phyloP scores from a whole-genome alignment of 495 filamentous ascomycete genomes.

The Pyronema omphalodes region DNA sequence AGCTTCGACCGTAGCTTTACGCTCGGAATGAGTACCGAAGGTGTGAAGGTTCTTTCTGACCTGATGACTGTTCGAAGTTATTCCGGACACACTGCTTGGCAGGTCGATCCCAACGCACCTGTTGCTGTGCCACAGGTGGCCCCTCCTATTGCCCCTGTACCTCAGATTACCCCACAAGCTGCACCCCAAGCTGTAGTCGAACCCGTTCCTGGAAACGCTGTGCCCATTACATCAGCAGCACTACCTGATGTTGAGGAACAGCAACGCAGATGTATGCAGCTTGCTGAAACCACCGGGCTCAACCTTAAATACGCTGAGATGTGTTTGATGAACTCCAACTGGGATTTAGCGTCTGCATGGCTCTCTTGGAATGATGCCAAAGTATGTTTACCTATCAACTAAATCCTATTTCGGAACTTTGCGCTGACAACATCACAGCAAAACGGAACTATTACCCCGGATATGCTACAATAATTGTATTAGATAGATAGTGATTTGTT shows the following conservation, averaged over 20 bases:
- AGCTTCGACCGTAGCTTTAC: constrained; percentile 77
- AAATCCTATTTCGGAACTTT: too few species aligned
- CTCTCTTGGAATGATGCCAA: constrained; percentile 44
- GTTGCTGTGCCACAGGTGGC: neutral
- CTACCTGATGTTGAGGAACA: constrained; percentile 38
- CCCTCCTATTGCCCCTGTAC: constrained; percentile 15
- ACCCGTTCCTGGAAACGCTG: constrained; percentile 8
- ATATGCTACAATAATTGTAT: too few species aligned
- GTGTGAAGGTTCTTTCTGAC: constrained; percentile 65
- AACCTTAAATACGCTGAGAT: constrained; percentile 50
- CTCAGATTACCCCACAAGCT: neutral
- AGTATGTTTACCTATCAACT: constrained; percentile 13
- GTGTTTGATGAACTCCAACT: constrained; percentile 50
- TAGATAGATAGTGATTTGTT: too few species aligned
- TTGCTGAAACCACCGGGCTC: constrained; percentile 53
- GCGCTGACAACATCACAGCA: too few species aligned
- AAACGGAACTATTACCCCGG: too few species aligned
- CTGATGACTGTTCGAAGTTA: constrained; percentile 51
- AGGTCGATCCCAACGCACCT: constrained; percentile 26
- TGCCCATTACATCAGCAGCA: constrained; percentile 13
- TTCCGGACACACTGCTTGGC: constrained; percentile 43
- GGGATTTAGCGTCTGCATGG: constrained; percentile 53
- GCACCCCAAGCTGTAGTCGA: constrained; percentile 9
- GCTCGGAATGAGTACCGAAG: constrained; percentile 51
- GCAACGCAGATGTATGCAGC: constrained; percentile 35